Base-by-base conservation (phyloP, 805 yeast genomes). In the Suhomyces faveliae region DNA sequence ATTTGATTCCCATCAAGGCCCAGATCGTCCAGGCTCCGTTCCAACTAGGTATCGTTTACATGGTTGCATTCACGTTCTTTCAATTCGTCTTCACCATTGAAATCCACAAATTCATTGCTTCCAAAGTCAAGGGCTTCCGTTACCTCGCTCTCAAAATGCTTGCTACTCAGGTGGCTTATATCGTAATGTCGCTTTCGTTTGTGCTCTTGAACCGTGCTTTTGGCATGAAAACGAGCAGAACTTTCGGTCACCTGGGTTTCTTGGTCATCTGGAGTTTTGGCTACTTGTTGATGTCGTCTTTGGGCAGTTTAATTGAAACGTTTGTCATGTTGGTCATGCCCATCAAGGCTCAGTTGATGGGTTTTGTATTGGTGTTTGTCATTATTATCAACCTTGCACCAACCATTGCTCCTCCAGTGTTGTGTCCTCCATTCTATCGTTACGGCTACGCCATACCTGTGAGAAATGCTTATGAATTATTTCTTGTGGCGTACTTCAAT, bases 231-330 rank as follows among this genome's bases (percentile, higher is more conserved):
- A 59, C 42, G 38, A 35, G 40, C 27, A 45, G 25, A 0, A 50
- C 72, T 0, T 67, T 67, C 43, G 72, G 72, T 3, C 23, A 52
- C 21, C 57, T 61, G 52, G 72, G 72, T 3, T 67, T 66, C 47
- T 52, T 67, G 46, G 71, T 67, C 11, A 53, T 66, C 33, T 67
- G 71, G 71, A 49, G 54, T 33, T 58, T 66, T 53, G 61, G 59
- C 3, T 66, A 49, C 51, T 56, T 67, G 47, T 52, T 60, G 7
- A 64, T 66, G 64, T 57, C 64, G 1, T 58, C 71, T 0, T 59
- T 67, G 42, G 72, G 72, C 2, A 55, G 64, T 15, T 42, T 64
- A 7, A 63, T 67, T 39, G 71, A 67, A 52, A 49, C 55, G 6
- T 46, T 62, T 45, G 66, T 57, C 8, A 54, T 67, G 47, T 12